Evolutionary conservation across 75 land plant species (phyloP), one percentile per base, ranked within the genome.

Genomic region (Sequoia sempervirens): DNA sequence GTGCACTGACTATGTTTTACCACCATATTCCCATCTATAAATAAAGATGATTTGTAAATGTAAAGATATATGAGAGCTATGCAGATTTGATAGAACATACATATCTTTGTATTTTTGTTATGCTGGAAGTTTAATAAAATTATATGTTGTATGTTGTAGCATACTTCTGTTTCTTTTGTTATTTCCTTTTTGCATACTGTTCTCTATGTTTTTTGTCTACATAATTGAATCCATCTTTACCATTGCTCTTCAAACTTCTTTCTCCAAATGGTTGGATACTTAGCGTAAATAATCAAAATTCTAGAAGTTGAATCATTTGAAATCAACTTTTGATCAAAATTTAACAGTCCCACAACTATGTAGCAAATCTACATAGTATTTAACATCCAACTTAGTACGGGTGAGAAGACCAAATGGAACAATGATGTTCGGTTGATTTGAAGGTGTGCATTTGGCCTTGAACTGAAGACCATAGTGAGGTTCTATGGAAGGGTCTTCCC

Each of bases 281-380:
- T 34, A 3, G 66, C 6, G 79, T 74, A 15, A 30, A 14, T 43
- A 17, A 26, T 66, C 70, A 78, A 79, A 7, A 73, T 3, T 45
- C 20, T 38, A 6, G 79, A 47, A 4, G 79, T 81, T 26, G n/a
- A 4, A 15, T 69, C 32, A 54, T 34, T 54, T 20, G 72, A 47
- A 64, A 52, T n/a, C 72, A 85, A 74, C 0, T 80, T 47, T 15
- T 73, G 82, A 79, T 89, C 90, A 41, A 86, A 89, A 17, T 45
- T 52, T 46, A 89, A 47, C 73, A 89, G 1, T 5, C 85, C 90
- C 0, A 69, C 64, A 46, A 15, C 66, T 58, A 37, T 40, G 41
- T 69, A 69, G 76, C 83, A 89, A 47, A 38, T 86, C 87, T 52
- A 38, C 26, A 76, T 83, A 89, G 53, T 86, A 89, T 38, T n/a